Percentiles rank a stretch among this genome's conserved stretches.
These are phyloP conservation scores for Calocybe indica DNA, from an alignment of 768 basidiomycete species.

Conservation along the genomic window DNA sequence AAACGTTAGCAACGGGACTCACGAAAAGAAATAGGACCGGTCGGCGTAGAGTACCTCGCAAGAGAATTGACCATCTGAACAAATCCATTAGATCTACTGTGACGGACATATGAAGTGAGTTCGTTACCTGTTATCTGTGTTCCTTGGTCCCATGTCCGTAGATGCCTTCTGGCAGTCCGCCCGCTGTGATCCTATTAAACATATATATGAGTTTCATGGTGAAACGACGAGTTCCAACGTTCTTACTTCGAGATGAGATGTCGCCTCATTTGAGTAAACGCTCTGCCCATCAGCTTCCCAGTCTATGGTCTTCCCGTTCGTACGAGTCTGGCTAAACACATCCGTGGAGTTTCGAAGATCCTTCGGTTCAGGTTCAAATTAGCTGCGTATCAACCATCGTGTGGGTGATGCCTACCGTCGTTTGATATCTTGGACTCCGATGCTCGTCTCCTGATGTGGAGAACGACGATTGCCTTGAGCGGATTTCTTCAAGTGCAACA, in stretches of 20 bases:
- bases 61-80: constrained; percentile 34
- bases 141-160: constrained; percentile 56
- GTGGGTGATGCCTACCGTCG: constrained; percentile 25
- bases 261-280: constrained; percentile 35
- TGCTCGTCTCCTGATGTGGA: constrained; percentile 36
- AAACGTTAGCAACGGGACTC: constrained; percentile 10
- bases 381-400: background rate
- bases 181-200: constrained; percentile 29
- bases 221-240: background rate
- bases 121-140: constrained; percentile 35
- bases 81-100: background rate
- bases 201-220: constrained; percentile 2
- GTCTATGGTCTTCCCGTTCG: constrained; percentile 36
- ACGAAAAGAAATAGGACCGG: constrained; percentile 5
- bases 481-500: constrained; percentile 29
- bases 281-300: constrained; percentile 39
- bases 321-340: constrained; percentile 34
- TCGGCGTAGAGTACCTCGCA: constrained; percentile 37
- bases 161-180: constrained; percentile 45
- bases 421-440: constrained; percentile 38
- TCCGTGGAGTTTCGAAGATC: constrained; percentile 33
- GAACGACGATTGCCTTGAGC: constrained; percentile 48
- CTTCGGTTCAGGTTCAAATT: constrained; percentile 12
- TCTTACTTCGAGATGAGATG: constrained; percentile 40
- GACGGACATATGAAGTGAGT: background rate